Base-by-base conservation (phyloP, 2,329 filamentous ascomycete genomes). In the Colletotrichum gloeosporioides region DNA sequence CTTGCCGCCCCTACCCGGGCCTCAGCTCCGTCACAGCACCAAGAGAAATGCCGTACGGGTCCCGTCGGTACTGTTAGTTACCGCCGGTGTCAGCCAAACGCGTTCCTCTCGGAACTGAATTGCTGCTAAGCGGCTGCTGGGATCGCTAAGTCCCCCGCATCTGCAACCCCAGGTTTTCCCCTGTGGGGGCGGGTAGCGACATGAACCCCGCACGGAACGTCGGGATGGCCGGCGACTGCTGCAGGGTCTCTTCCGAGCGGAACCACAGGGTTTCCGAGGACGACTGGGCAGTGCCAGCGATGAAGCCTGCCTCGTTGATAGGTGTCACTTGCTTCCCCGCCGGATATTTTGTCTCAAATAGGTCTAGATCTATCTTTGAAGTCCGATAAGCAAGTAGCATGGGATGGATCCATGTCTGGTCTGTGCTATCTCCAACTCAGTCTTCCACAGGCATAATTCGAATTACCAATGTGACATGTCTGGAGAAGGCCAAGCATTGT, bases 241-340 rank as follows among this genome's bases (percentile, higher is more conserved):
- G 71, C 64, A 29, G 64, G 27, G 25, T 32, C 25, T 18, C 32
- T 75, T 75, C 73, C 73, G 73, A 67, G 53, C 73, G 72, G 72
- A 74, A 74, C 67, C n/a, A 16, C 6, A 0, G 10, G n/a, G 25
- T 32, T 74, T 71, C 72, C 67, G 72, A 71, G 8, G 18, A 25
- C n/a, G 27, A 32, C 18, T 12, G 44, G 36, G 22, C 63, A 27
- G 29, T 27, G 44, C 44, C 65, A 34, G 27, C 36, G 32, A 22
- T 13, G n/a, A 53, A 53, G 18, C n/a, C 44, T 12, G 44, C 16
- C 10, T 53, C 44, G 3, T 22, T 6, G 10, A 53, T 53, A 13
- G 44, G n/a, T 22, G 3, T 13, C 44, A 53, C 4, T 53, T 15
- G 31, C 31, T 57, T 15, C 64, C 22, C 65, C 31, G 18, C 53